These are phyloP conservation scores for Prunus mira DNA, from an alignment of 306 rosid species.

Conservation along the genomic window DNA sequence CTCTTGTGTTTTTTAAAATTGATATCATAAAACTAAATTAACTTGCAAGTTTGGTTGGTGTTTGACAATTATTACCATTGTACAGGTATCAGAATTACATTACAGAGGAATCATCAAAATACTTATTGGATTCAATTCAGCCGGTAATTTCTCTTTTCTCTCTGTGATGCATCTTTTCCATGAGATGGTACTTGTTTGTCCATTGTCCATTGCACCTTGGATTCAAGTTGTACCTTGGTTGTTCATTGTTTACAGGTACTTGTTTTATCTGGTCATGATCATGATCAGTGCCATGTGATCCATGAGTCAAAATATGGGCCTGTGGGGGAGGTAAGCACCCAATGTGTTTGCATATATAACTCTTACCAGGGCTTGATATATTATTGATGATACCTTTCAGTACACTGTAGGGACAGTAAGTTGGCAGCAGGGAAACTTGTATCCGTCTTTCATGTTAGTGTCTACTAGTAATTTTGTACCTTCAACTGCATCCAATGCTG, in stretches of 20 bases:
- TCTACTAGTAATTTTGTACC: constrained; percentile 47
- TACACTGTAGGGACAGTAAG: constrained; percentile 81
- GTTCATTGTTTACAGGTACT: constrained; percentile 42
- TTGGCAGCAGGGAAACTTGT: constrained; percentile 87
- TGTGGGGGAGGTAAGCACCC: constrained; percentile 59
- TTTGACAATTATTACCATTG: constrained; percentile 22
- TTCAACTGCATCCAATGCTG: constrained; percentile 43
- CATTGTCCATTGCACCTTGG: not conserved
- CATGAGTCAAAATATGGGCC: constrained; percentile 52
- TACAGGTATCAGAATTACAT: constrained; percentile 70
- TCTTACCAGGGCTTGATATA: constrained; percentile 20
- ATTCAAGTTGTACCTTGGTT: not conserved
- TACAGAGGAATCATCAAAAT: constrained; percentile 49
- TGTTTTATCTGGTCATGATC: constrained; percentile 85
- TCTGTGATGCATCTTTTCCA: constrained; percentile 21
- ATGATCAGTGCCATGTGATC: constrained; percentile 69
- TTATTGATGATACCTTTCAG: constrained; percentile 55
- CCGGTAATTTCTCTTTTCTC: constrained; percentile 49
- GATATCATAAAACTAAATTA: not conserved
- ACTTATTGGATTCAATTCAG: constrained; percentile 50
- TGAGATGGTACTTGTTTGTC: not conserved
- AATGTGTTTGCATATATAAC: constrained; percentile 15
- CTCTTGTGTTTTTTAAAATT: constrained; percentile 15
- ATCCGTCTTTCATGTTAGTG: constrained; percentile 83
- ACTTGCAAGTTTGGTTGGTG: constrained; percentile 9